phyloP scores from a whole-genome alignment of 2,329 filamentous ascomycete genomes.

The Teratosphaeria zuluensis region DNA sequence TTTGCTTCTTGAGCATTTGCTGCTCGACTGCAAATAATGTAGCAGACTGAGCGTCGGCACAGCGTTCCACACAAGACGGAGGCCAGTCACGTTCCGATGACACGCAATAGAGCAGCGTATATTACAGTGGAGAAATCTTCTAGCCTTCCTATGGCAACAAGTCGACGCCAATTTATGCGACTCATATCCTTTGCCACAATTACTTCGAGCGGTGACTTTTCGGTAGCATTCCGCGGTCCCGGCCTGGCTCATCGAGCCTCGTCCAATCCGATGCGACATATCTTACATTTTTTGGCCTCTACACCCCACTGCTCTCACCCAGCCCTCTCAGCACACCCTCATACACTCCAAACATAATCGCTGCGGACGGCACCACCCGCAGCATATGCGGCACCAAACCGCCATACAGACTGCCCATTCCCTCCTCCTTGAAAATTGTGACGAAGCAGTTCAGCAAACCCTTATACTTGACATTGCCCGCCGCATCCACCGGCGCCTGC shows the following conservation, averaged over 20 bases:
- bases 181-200: background rate
- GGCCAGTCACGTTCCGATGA: too few species aligned
- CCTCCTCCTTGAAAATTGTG: conserved; percentile 79
- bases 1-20: too few species aligned
- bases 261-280: background rate
- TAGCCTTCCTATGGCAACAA: background rate
- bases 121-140: background rate
- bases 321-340: conserved; percentile 41
- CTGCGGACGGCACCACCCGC: conserved; percentile 81
- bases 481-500: conserved; percentile 58
- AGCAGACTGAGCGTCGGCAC: too few species aligned
- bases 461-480: conserved; percentile 64
- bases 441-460: conserved; percentile 82
- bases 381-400: conserved; percentile 86
- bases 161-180: background rate
- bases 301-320: conserved; percentile 35
- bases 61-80: too few species aligned
- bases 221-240: background rate
- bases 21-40: too few species aligned
- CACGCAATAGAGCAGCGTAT: background rate
- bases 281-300: background rate
- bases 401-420: conserved; percentile 75
- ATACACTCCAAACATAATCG: conserved; percentile 93
- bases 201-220: background rate
- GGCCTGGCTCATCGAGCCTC: background rate